phyloP scores from a whole-genome alignment of 2,329 filamentous ascomycete genomes.

The Fusarium praegraminearum region DNA sequence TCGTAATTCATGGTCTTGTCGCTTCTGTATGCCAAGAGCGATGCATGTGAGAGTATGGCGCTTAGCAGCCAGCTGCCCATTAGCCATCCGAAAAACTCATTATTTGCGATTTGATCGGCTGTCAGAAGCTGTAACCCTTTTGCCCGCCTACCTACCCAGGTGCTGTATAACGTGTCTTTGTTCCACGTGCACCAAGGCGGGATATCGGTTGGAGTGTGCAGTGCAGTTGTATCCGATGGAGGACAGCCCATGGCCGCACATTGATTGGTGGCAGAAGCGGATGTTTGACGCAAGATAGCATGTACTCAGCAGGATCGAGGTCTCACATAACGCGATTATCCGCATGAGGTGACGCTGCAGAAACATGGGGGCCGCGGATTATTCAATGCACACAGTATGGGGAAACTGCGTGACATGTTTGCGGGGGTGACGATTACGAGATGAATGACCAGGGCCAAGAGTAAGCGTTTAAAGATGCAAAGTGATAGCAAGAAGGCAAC shows the following conservation, averaged over 20 bases:
- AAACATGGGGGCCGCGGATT: conserved; percentile 5
- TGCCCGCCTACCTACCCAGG: neutral
- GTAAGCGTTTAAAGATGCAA: neutral
- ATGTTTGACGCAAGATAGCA: conserved; percentile 14
- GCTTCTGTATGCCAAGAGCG: neutral
- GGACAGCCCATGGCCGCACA: neutral
- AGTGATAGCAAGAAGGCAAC: neutral
- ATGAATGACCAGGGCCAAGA: neutral
- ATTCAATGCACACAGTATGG: neutral
- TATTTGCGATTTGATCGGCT: neutral
- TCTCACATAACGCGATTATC: conserved; percentile 13
- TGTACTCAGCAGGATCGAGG: conserved; percentile 16
- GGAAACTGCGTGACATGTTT: neutral
- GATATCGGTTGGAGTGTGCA: conserved; percentile 1
- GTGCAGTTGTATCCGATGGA: neutral
- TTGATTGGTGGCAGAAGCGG: conserved; percentile 17
- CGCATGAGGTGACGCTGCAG: conserved; percentile 17
- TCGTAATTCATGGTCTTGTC: neutral
- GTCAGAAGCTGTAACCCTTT: neutral
- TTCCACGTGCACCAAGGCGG: neutral
- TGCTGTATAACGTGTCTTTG: neutral
- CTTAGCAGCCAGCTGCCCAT: neutral
- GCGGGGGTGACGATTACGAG: neutral
- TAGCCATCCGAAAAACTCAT: neutral
- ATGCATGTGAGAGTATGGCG: neutral